Conservation (phyloP, 1,284 basidiomycete genomes). For the Rhodotorula sp. region DNA sequence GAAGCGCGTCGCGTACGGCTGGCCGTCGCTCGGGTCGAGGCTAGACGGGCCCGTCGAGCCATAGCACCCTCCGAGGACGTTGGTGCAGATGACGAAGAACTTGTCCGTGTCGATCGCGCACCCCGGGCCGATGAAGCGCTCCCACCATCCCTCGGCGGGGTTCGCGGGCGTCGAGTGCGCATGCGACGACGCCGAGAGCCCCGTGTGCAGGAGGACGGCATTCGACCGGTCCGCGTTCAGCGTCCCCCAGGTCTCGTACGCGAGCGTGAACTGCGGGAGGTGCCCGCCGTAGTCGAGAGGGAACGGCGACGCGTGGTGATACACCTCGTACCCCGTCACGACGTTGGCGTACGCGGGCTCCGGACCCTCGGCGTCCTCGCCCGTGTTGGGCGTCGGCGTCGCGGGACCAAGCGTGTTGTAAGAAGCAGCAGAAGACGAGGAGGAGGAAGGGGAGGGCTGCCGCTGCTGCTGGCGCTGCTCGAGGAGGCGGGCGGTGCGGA, state of each 20-base stretch:
- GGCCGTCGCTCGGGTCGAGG: conserved; percentile 65
- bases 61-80: conserved; percentile 96
- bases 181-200: conserved; percentile 92
- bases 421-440: conserved; percentile 6
- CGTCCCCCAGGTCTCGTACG: conserved; percentile 97
- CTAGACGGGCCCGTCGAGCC: conserved; percentile 93
- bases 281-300: conserved; percentile 71
- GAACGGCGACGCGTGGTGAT: conserved; percentile 58
- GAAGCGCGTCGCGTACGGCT: conserved; percentile 85
- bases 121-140: conserved; percentile 95
- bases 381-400: conserved; percentile 8
- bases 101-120: conserved; percentile 89
- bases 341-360: conserved; percentile 55
- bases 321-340: conserved; percentile 52
- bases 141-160: conserved; percentile 92
- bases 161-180: conserved; percentile 81
- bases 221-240: conserved; percentile 79
- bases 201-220: conserved; percentile 94
- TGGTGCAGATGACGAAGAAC: conserved; percentile 94
- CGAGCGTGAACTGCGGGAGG: conserved; percentile 78
- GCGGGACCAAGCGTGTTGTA: conserved; percentile 26
- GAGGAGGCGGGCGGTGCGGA: conserved; percentile 39
- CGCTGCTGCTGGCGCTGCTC: conserved; percentile 28
- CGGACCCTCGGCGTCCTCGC: conserved; percentile 47
- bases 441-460: conserved; percentile 10